phyloP scores from a whole-genome alignment of 257 asterid genomes.

The Plantago ovata region DNA sequence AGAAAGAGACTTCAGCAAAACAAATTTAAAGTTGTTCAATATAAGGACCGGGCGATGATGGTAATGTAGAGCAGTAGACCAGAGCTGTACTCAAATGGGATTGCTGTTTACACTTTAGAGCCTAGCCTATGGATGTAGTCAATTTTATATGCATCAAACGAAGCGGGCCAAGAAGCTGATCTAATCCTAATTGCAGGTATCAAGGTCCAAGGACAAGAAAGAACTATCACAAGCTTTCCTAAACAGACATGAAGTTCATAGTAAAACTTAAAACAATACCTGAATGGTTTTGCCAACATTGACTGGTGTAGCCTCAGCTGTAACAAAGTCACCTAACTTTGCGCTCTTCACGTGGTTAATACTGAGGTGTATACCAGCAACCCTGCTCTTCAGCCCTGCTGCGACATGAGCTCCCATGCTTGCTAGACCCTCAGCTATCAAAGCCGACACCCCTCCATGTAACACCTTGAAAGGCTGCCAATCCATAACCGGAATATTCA shows the following conservation, averaged over 20 bases:
- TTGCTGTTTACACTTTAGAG: no score
- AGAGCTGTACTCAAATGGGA: no score
- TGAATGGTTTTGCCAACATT: conserved; percentile 71
- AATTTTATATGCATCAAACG: no score
- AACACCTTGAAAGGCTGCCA: conserved; percentile 48
- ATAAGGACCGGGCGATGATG: no score
- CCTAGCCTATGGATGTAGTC: no score
- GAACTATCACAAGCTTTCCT: not conserved
- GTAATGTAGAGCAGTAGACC: no score
- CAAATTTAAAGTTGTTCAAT: no score
- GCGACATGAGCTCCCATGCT: conserved; percentile 63
- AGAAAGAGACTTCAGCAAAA: no score
- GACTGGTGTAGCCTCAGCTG: conserved; percentile 76
- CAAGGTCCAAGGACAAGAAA: not conserved
- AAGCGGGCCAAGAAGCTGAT: no score
- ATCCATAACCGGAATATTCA: conserved; percentile 5
- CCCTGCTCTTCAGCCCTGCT: conserved; percentile 37
- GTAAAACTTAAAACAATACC: conserved; percentile 23
- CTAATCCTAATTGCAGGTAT: no score
- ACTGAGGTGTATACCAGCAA: conserved; percentile 60
- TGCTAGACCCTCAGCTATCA: conserved; percentile 54
- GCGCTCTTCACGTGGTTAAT: conserved; percentile 62
- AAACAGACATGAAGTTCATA: not conserved
- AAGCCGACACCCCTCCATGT: conserved; percentile 63
- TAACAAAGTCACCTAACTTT: conserved; percentile 53